These are phyloP conservation scores for Pisolithus marmoratus DNA, from an alignment of 768 basidiomycete species.

Conservation along the genomic window DNA sequence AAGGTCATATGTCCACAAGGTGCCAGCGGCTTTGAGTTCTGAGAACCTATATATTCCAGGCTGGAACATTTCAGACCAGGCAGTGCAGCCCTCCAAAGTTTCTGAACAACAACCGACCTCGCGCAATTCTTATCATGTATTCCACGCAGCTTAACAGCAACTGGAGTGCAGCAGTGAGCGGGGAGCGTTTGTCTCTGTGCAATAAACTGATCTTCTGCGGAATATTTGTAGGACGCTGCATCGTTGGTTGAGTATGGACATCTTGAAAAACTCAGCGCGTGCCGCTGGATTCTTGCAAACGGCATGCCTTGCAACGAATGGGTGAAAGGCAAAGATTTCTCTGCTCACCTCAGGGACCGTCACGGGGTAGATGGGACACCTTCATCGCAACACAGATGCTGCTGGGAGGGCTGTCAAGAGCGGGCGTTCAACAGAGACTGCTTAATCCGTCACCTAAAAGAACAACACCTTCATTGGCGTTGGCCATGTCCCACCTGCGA, in stretches of 20 bases:
- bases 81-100: neutral
- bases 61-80: neutral
- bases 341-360: neutral
- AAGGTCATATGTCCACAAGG: neutral
- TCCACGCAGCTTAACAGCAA: no score
- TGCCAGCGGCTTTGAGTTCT: neutral
- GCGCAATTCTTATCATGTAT: neutral
- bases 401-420: neutral
- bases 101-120: neutral
- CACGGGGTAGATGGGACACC: neutral
- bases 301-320: neutral
- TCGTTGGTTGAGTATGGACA: neutral
- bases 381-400: neutral
- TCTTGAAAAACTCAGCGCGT: neutral
- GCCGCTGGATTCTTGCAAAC: neutral
- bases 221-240: neutral
- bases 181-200: neutral
- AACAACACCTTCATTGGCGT: slow-evolving; percentile 13
- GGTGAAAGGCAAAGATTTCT: neutral
- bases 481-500: slow-evolving; percentile 9
- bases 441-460: neutral
- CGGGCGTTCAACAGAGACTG: slow-evolving; percentile 1
- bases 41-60: neutral
- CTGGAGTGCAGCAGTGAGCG: neutral
- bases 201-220: neutral